These are phyloP conservation scores for Leishmania amazonensis DNA, from an alignment of 208 protist genomes.

Conservation along the genomic window DNA sequence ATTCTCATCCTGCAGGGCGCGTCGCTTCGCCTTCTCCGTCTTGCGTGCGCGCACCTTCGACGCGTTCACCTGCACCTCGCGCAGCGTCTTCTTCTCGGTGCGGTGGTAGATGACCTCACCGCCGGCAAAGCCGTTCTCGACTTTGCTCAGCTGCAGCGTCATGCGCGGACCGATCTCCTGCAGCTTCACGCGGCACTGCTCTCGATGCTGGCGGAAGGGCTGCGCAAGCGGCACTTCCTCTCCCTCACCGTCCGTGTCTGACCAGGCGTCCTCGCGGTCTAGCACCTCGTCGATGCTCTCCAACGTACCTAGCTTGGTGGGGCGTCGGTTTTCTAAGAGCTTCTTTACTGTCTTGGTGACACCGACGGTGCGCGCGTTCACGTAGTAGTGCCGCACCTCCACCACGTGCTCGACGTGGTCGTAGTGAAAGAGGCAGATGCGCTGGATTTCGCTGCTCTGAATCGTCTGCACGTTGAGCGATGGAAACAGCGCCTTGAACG, in stretches of 20 bases:
- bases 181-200: conserved; percentile 92
- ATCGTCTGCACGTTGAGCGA: conserved; percentile 82
- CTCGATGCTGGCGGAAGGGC: conserved; percentile 86
- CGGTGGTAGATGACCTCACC: conserved; percentile 89
- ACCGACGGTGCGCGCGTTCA: conserved; percentile 78
- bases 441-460: conserved; percentile 83
- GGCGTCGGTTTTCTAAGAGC: conserved; percentile 80
- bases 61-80: conserved; percentile 71
- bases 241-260: conserved; percentile 91
- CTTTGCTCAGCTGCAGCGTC: conserved; percentile 88
- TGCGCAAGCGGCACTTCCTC: conserved; percentile 88
- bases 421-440: conserved; percentile 89
- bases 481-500: conserved; percentile 86
- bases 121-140: conserved; percentile 88
- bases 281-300: conserved; percentile 82
- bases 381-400: conserved; percentile 91
- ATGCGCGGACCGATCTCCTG: conserved; percentile 92
- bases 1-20: conserved; percentile 83
- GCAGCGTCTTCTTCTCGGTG: conserved; percentile 59
- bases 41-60: conserved; percentile 69
- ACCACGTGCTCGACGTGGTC: conserved; percentile 85
- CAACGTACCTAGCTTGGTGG: conserved; percentile 79
- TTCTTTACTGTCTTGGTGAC: conserved; percentile 89
- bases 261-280: conserved; percentile 85
- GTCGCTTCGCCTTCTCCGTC: conserved; percentile 72